Evolutionary conservation across 352 stramenopile species (phyloP).

Genomic region (Globisporangium sylvaticum): DNA sequence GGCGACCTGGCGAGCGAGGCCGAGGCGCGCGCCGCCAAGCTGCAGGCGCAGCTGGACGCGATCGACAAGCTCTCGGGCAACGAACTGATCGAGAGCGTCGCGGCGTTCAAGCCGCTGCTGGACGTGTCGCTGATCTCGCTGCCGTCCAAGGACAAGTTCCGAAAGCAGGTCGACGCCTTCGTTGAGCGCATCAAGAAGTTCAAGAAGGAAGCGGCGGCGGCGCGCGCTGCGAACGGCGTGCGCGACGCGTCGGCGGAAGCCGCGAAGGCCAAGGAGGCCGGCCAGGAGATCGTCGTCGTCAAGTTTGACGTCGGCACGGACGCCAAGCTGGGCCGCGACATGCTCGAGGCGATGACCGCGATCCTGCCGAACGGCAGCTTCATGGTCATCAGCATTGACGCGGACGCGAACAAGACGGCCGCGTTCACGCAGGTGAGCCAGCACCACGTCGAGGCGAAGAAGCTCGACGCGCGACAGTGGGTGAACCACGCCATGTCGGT

Average conservation of each 20-base stretch:
- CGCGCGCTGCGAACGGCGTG: conserved; percentile 68
- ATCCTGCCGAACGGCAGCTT: conserved; percentile 85
- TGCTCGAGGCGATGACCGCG: conserved; percentile 89
- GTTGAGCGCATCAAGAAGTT: conserved; percentile 81
- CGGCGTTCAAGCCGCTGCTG: conserved; percentile 89
- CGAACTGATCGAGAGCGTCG: conserved; percentile 86
- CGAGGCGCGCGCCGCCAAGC: conserved; percentile 74
- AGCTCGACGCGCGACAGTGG: conserved; percentile 92
- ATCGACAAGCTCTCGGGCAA: conserved; percentile 68
- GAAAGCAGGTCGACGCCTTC: conserved; percentile 69
- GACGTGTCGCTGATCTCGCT: conserved; percentile 87
- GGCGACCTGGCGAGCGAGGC: conserved; percentile 84
- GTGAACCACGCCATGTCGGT: conserved; percentile 87
- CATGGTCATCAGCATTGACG: conserved; percentile 91
- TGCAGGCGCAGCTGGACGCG: conserved; percentile 75
- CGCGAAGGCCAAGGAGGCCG: conserved; percentile 53
- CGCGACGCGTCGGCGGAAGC: conserved; percentile 49
- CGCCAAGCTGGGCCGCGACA: conserved; percentile 93
- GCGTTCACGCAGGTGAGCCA: conserved; percentile 91
- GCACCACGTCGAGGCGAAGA: conserved; percentile 61
- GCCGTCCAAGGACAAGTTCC: conserved; percentile 85
- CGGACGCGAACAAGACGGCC: conserved; percentile 90
- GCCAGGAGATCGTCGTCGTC: conserved; percentile 77
- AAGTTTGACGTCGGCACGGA: conserved; percentile 92
- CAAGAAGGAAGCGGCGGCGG: conserved; percentile 68